Conservation (phyloP, 1,284 basidiomycete species). For the Tylopilus sp. region DNA sequence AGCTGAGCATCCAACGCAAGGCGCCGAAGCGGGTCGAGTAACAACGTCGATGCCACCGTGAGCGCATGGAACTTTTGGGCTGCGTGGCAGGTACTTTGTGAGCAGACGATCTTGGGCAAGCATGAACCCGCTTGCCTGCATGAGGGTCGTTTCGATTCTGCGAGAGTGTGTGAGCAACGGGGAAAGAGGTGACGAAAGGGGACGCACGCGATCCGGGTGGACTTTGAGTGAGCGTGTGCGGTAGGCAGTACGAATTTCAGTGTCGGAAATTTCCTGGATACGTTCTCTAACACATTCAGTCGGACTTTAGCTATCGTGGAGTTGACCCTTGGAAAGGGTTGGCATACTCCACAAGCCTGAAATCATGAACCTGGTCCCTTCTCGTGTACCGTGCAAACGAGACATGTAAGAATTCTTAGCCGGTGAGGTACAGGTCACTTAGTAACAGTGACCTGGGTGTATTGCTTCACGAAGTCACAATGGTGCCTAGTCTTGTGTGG, state of each 20-base stretch:
- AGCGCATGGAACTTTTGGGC: slow-evolving; percentile 91
- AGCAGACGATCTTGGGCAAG: neutral
- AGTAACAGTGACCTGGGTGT: too few relatives aligned
- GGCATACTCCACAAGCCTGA: too few relatives aligned
- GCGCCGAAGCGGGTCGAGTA: slow-evolving; percentile 86
- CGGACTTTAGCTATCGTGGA: too few relatives aligned
- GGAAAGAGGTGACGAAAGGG: slow-evolving; percentile 17
- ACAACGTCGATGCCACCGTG: slow-evolving; percentile 86
- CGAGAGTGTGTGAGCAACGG: slow-evolving; percentile 5
- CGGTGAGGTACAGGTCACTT: too few relatives aligned
- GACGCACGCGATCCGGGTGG: slow-evolving; percentile 56
- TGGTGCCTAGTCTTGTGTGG: too few relatives aligned
- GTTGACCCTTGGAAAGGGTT: too few relatives aligned
- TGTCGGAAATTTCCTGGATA: too few relatives aligned
- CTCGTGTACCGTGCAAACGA: too few relatives aligned
- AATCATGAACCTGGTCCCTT: too few relatives aligned
- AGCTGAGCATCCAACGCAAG: slow-evolving; percentile 87
- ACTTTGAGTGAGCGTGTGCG: slow-evolving; percentile 53
- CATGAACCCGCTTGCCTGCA: slow-evolving; percentile 61
- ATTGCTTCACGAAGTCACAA: too few relatives aligned
- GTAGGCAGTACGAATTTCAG: slow-evolving; percentile 88
- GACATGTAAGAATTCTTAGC: too few relatives aligned
- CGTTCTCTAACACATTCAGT: too few relatives aligned
- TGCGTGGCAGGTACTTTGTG: slow-evolving; percentile 29
- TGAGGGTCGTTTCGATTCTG: slow-evolving; percentile 72